Percentiles rank a stretch among this genome's conserved stretches.
phyloP scores from a whole-genome alignment of 2,329 filamentous ascomycete genomes.

The Trichoderma citrinoviride region DNA sequence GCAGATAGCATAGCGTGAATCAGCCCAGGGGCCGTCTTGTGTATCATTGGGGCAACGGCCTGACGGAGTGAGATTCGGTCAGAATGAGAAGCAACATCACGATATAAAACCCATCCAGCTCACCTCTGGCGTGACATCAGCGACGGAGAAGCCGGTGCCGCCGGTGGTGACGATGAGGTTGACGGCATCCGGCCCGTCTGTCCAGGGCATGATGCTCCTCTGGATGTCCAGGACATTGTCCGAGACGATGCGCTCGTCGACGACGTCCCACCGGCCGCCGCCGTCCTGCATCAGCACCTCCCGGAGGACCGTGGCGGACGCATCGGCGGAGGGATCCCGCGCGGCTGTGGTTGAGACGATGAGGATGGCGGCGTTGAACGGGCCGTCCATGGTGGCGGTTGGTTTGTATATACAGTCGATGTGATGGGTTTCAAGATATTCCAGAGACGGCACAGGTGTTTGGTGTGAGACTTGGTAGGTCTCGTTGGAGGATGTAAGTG shows the following conservation, averaged over 20 bases:
- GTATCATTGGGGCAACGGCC: constrained; percentile 75
- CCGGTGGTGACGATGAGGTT: constrained; percentile 87
- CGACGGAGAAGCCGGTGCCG: constrained; percentile 85
- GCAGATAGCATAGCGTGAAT: constrained; percentile 93
- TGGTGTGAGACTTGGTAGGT: neutral
- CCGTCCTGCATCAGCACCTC: constrained; percentile 67
- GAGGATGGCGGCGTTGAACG: constrained; percentile 72
- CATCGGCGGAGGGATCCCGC: constrained; percentile 74
- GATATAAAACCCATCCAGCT: neutral
- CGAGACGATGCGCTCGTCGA: constrained; percentile 70
- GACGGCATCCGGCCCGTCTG: constrained; percentile 60
- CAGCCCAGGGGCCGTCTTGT: constrained; percentile 83
- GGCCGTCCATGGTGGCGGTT: constrained; percentile 21
- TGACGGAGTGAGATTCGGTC: constrained; percentile 34
- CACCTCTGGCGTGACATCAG: constrained; percentile 87
- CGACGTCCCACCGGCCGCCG: constrained; percentile 67
- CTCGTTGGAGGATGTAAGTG: neutral
- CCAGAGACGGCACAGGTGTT: too few relatives aligned
- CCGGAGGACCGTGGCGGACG: constrained; percentile 63
- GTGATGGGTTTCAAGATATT: too few relatives aligned
- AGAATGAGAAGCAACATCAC: neutral
- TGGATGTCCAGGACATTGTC: constrained; percentile 77
- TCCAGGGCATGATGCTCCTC: constrained; percentile 66
- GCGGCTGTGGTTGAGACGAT: constrained; percentile 89
- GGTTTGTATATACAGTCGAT: neutral